Evolutionary conservation across 495 filamentous ascomycete species (phyloP).

Genomic region (Trichoderma erinaceum): DNA sequence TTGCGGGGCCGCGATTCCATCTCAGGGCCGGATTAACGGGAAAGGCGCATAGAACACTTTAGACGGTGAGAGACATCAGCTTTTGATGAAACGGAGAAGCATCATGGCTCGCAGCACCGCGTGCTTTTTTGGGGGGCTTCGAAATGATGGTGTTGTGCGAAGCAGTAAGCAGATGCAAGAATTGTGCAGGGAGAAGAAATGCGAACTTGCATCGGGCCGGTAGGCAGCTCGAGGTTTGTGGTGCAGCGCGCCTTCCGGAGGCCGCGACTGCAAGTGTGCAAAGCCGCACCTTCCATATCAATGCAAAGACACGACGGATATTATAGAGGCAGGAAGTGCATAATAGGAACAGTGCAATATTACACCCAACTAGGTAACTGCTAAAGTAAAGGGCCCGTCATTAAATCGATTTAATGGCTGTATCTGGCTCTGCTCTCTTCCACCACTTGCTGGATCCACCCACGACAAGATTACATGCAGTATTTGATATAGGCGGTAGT

Average conservation of each 20-base stretch:
- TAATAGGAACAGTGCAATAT: too few relatives aligned
- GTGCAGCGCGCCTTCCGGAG: neutral
- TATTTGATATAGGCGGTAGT: too few relatives aligned
- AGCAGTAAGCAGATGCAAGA: neutral
- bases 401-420: too few relatives aligned
- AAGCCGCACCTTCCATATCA: neutral
- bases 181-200: neutral
- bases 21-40: neutral
- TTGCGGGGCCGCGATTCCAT: constrained; percentile 8
- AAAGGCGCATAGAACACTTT: neutral
- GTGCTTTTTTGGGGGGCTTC: neutral
- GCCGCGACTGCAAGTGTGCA: neutral
- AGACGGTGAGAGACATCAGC: neutral
- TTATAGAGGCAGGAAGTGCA: too few relatives aligned
- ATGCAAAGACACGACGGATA: too few relatives aligned
- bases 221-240: neutral
- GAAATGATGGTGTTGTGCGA: neutral
- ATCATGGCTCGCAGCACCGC: neutral
- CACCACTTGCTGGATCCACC: too few relatives aligned
- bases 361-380: too few relatives aligned
- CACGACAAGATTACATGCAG: too few relatives aligned
- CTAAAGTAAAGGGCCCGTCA: too few relatives aligned
- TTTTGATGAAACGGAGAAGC: neutral
- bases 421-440: too few relatives aligned
- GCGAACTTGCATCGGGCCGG: neutral